Percentiles rank a stretch among this genome's conserved stretches.
Conservation (phyloP, 1,284 basidiomycete species). For the Spongispora temasekensis region DNA sequence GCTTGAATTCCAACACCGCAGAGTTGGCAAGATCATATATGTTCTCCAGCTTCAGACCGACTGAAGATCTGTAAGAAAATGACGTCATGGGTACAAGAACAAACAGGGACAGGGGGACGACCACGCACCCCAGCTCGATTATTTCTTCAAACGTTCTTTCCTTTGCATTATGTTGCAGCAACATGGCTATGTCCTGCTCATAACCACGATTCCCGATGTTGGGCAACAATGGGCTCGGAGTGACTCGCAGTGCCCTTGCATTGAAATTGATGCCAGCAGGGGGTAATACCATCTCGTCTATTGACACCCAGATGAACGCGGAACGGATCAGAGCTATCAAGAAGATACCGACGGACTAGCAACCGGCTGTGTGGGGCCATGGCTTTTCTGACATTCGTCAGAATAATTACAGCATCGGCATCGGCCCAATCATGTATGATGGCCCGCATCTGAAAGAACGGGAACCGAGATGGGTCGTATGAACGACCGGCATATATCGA, state of each 20-base stretch:
- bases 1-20: conserved; percentile 28
- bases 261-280: conserved; percentile 7
- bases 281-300: conserved; percentile 25
- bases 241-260: conserved; percentile 10
- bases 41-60: conserved; percentile 25
- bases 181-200: conserved; percentile 33
- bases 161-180: conserved; percentile 26
- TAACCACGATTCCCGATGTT: conserved; percentile 34
- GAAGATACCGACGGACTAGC: conserved; percentile 25
- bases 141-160: conserved; percentile 27
- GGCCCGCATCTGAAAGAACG: conserved; percentile 21
- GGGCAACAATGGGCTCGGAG: conserved; percentile 31
- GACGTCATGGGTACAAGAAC: background rate
- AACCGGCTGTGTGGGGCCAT: conserved; percentile 30
- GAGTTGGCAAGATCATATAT: conserved; percentile 30
- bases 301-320: background rate
- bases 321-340: background rate
- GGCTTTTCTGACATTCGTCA: conserved; percentile 20
- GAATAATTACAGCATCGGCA: conserved; percentile 19
- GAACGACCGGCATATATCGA: background rate
- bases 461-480: background rate
- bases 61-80: conserved; percentile 11
- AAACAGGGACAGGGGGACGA: background rate
- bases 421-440: conserved; percentile 33
- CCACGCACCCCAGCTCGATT: conserved; percentile 22